phyloP scores from a whole-genome alignment of 2,329 filamentous ascomycete species.

The Colletotrichum coccodes region DNA sequence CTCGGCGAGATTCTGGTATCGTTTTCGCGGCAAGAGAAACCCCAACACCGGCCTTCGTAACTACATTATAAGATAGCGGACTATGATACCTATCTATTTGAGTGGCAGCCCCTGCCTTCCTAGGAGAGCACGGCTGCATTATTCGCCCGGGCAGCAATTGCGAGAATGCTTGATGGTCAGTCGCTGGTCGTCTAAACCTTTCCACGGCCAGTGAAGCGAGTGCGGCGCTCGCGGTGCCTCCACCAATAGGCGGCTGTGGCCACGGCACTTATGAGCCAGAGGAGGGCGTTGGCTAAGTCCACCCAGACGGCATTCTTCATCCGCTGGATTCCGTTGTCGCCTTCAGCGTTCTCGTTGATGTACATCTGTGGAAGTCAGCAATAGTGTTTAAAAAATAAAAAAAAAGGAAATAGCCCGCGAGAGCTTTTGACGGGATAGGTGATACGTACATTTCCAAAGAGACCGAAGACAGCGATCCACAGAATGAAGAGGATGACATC shows the following conservation, averaged over 20 bases:
- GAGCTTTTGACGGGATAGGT: not conserved
- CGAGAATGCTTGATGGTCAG: not conserved
- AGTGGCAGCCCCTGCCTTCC: not conserved
- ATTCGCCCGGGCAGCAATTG: not conserved
- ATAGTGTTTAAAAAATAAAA: not conserved
- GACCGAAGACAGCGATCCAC: conserved; percentile 84
- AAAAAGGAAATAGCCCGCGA: too few relatives aligned
- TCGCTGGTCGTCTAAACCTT: conserved; percentile 51
- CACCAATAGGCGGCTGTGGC: conserved; percentile 69
- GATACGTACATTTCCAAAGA: conserved; percentile 74
- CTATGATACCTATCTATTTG: too few relatives aligned
- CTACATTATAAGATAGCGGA: not conserved
- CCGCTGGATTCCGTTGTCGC: conserved; percentile 70
- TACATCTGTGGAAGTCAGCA: conserved; percentile 62
- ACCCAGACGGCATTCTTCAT: conserved; percentile 94
- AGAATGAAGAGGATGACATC: conserved; percentile 79
- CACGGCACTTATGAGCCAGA: conserved; percentile 77
- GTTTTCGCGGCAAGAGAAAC: not conserved
- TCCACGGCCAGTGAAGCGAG: conserved; percentile 69
- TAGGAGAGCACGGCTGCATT: not conserved
- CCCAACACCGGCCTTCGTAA: not conserved
- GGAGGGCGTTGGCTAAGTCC: conserved; percentile 76
- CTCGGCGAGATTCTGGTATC: conserved; percentile 11
- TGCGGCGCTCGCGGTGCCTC: conserved; percentile 60
- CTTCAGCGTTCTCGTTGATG: conserved; percentile 74